phyloP scores from a whole-genome alignment of 805 yeast species.

The Metschnikowia picachoensis region DNA sequence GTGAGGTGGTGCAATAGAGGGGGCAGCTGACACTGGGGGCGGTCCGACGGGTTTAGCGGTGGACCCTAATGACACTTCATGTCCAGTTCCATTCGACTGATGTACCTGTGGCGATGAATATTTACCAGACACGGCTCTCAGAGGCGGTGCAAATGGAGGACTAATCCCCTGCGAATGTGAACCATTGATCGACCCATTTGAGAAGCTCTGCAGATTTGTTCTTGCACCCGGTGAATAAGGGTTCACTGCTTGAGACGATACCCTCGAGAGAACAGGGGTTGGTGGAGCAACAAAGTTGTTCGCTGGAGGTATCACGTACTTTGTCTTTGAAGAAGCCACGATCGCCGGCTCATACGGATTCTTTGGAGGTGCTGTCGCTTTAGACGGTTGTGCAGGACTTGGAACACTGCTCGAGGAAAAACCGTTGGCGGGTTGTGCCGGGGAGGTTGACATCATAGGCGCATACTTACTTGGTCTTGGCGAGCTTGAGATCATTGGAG shows the following conservation, averaged over 20 bases:
- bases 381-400: slow-evolving; percentile 14
- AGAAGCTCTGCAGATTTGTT: slow-evolving; percentile 2
- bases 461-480: slow-evolving; percentile 16
- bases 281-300: slow-evolving; percentile 16
- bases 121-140: slow-evolving; percentile 1
- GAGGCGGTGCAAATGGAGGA: slow-evolving; percentile 10
- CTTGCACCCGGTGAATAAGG: slow-evolving; percentile 14
- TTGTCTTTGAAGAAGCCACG: slow-evolving; percentile 20
- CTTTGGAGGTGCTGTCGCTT: slow-evolving; percentile 18
- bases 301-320: slow-evolving; percentile 33
- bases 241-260: slow-evolving; percentile 9
- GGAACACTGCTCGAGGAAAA: slow-evolving; percentile 24
- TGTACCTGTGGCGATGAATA: slow-evolving; percentile 5
- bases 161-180: slow-evolving; percentile 5
- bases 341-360: slow-evolving; percentile 25
- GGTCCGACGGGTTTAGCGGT: slow-evolving; percentile 1
- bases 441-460: slow-evolving; percentile 22
- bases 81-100: slow-evolving; percentile 5
- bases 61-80: slow-evolving; percentile 15
- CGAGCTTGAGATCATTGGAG: slow-evolving; percentile 5
- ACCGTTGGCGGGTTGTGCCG: slow-evolving; percentile 29
- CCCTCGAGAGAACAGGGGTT: slow-evolving; percentile 3
- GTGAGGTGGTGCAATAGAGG: background rate
- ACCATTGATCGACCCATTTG: slow-evolving; percentile 7
- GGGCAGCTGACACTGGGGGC: slow-evolving; percentile 7